Evolutionary conservation across 345 rosid genomes (phyloP).

Genomic region (Excoecaria agallocha): DNA sequence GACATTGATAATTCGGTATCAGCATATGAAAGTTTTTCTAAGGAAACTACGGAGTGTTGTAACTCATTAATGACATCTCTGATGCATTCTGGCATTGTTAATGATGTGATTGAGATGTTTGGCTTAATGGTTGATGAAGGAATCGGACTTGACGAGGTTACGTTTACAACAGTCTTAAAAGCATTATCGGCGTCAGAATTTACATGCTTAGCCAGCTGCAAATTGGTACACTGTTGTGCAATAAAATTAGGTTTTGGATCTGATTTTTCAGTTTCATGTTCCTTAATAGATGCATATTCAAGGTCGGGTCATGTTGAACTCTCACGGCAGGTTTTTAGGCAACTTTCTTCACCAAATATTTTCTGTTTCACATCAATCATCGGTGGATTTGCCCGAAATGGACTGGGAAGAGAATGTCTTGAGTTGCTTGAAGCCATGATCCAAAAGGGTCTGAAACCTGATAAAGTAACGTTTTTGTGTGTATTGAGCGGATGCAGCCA

Average conservation of each 20-base stretch:
- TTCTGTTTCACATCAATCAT: conserved; percentile 68
- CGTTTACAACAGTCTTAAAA: conserved; percentile 58
- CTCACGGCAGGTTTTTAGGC: conserved; percentile 46
- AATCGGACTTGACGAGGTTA: conserved; percentile 61
- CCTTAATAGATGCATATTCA: conserved; percentile 65
- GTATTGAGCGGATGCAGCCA: conserved; percentile 67
- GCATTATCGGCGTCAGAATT: conserved; percentile 50
- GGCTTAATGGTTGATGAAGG: conserved; percentile 72
- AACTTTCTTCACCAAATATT: conserved; percentile 52
- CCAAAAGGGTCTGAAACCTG: conserved; percentile 54
- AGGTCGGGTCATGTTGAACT: conserved; percentile 59
- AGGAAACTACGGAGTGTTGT: conserved; percentile 47
- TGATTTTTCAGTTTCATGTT: conserved; percentile 63
- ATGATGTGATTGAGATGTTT: conserved; percentile 65
- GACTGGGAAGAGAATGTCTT: conserved; percentile 65
- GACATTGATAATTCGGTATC: conserved; percentile 55
- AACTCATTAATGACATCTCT: conserved; percentile 72
- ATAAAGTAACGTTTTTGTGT: conserved; percentile 65
- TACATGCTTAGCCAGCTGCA: conserved; percentile 39
- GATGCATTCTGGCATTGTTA: conserved; percentile 49
- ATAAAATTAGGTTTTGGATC: conserved; percentile 55
- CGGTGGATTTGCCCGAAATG: conserved; percentile 57
- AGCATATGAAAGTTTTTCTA: conserved; percentile 37
- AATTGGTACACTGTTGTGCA: conserved; percentile 56
- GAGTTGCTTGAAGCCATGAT: conserved; percentile 55